Evolutionary conservation across 2,329 filamentous ascomycete genomes (phyloP).

Genomic region (Didymella arachidicola): DNA sequence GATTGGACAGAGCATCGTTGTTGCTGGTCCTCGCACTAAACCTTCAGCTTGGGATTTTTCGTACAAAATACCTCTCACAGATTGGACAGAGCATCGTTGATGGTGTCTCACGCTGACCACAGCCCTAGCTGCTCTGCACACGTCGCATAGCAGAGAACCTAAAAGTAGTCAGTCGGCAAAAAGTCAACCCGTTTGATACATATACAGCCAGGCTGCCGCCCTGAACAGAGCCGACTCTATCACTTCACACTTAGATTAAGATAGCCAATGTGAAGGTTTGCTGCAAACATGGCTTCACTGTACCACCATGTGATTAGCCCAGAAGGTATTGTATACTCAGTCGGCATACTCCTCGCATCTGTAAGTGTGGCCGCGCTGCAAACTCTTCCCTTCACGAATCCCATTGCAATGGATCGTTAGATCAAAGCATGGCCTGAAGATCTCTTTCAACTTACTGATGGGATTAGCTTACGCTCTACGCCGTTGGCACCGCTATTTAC

Average conservation of each 20-base stretch:
- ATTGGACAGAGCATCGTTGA: background rate
- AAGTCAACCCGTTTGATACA: background rate
- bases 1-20: too few species aligned
- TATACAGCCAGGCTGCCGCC: background rate
- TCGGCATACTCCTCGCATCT: constrained; percentile 20
- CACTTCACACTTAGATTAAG: background rate
- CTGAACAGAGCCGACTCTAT: background rate
- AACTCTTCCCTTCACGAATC: background rate
- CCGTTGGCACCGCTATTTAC: constrained; percentile 40
- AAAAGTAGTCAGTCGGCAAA: background rate
- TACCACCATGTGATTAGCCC: constrained; percentile 23
- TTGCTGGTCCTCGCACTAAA: constrained; percentile 9
- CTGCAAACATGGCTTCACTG: constrained; percentile 3
- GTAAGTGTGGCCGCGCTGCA: constrained; percentile 13
- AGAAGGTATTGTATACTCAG: constrained; percentile 20
- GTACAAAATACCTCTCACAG: background rate
- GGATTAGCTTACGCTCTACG: constrained; percentile 25
- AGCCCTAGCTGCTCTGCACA: background rate
- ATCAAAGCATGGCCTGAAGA: background rate
- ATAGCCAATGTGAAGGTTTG: background rate
- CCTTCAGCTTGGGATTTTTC: background rate
- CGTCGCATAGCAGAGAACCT: background rate
- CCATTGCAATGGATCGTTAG: background rate
- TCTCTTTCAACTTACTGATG: constrained; percentile 4
- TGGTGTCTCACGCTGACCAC: constrained; percentile 1